These are phyloP conservation scores for Salix caprea DNA, from an alignment of 345 rosid species.

Conservation along the genomic window DNA sequence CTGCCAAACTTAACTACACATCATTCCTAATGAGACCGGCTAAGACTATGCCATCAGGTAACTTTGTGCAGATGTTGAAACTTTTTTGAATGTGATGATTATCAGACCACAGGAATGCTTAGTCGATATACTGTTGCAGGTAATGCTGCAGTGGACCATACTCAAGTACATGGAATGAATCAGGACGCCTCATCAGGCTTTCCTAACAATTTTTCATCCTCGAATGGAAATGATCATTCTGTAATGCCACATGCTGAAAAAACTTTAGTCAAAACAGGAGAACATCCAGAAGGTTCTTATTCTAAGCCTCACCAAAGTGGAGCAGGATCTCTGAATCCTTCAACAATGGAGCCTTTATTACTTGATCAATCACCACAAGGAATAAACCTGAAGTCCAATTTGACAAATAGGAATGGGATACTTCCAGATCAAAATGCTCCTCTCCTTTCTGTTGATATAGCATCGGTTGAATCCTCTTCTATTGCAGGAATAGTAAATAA, in stretches of 20 bases:
- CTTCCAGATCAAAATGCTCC: neutral
- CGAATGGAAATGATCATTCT: neutral
- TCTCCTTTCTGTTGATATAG: neutral
- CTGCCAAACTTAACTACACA: neutral
- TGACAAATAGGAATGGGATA: constrained; percentile 1
- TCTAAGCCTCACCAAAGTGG: constrained; percentile 20
- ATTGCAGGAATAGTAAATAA: neutral
- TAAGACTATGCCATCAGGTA: neutral
- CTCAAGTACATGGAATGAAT: neutral
- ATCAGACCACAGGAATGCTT: neutral
- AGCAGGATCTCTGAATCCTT: constrained; percentile 2
- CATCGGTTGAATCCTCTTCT: neutral
- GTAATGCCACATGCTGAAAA: neutral
- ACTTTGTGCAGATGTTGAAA: neutral
- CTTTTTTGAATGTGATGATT: neutral
- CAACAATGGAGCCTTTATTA: neutral
- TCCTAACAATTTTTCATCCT: neutral
- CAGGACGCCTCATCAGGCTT: neutral
- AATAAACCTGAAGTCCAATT: neutral
- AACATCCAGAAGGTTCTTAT: constrained; percentile 12
- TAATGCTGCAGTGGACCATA: neutral
- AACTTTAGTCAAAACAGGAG: neutral
- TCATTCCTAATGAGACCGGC: neutral
- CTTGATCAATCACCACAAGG: neutral
- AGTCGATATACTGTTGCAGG: constrained; percentile 5